phyloP scores from a whole-genome alignment of 2,329 filamentous ascomycete species.

The Sarocladium oryzae region DNA sequence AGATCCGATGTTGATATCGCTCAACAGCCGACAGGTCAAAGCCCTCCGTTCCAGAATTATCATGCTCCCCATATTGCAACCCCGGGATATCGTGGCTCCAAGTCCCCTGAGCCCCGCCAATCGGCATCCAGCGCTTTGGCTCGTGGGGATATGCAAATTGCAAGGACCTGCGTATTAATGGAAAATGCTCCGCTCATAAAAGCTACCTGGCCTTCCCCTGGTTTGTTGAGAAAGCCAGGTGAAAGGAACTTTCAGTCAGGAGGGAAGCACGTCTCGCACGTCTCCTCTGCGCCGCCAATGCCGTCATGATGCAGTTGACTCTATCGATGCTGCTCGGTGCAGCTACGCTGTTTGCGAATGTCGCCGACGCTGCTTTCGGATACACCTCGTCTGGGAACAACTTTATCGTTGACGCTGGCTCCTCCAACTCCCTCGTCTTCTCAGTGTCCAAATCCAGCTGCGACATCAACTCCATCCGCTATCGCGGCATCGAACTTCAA shows the following conservation, averaged over 20 bases:
- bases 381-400: slow-evolving; percentile 32
- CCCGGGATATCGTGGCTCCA: too few relatives aligned
- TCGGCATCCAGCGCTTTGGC: too few relatives aligned
- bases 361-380: slow-evolving; percentile 30
- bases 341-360: slow-evolving; percentile 18
- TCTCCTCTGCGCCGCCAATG: neutral
- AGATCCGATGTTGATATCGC: neutral
- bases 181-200: too few relatives aligned
- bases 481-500: slow-evolving; percentile 53
- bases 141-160: too few relatives aligned
- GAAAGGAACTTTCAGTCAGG: too few relatives aligned
- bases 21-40: neutral
- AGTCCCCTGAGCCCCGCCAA: too few relatives aligned
- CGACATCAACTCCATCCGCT: slow-evolving; percentile 59
- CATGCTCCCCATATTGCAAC: neutral
- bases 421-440: slow-evolving; percentile 41
- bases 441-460: slow-evolving; percentile 47
- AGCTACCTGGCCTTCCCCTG: too few relatives aligned
- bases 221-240: too few relatives aligned
- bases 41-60: neutral
- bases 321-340: slow-evolving; percentile 16
- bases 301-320: neutral
- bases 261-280: neutral
- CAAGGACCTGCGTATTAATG: too few relatives aligned
- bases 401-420: slow-evolving; percentile 42